phyloP scores from a whole-genome alignment of 805 yeast genomes.

The Candida ovalis region DNA sequence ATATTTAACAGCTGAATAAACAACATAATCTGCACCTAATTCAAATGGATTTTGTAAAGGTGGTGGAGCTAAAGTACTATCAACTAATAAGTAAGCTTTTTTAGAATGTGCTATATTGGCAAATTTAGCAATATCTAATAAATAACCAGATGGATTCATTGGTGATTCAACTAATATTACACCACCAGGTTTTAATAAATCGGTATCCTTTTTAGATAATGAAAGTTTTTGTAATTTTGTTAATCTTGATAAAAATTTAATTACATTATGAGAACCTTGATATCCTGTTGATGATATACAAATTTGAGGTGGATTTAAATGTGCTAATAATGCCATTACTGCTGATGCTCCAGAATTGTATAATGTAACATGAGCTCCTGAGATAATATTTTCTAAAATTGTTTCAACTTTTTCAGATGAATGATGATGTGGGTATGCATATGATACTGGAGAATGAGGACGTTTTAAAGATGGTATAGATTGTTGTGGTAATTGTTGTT shows the following conservation, averaged over 20 bases:
- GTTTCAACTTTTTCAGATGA: constrained; percentile 48
- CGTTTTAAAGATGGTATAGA: constrained; percentile 5
- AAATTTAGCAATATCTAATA: constrained; percentile 38
- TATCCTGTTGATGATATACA: constrained; percentile 45
- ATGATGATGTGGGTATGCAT: constrained; percentile 37
- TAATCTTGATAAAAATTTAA: constrained; percentile 39
- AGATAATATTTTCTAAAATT: constrained; percentile 41
- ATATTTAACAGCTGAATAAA: constrained; percentile 55
- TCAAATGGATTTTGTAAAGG: constrained; percentile 50
- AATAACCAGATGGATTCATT: constrained; percentile 48
- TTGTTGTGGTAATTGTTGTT: not conserved
- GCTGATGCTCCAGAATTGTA: constrained; percentile 52
- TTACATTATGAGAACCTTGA: constrained; percentile 50
- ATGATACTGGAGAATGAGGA: constrained; percentile 25
- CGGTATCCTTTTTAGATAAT: constrained; percentile 33
- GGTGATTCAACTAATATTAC: constrained; percentile 51
- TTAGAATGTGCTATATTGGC: constrained; percentile 41
- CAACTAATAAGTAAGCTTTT: constrained; percentile 44
- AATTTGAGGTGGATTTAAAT: constrained; percentile 41
- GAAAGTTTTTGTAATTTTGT: constrained; percentile 37
- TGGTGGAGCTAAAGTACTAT: constrained; percentile 55
- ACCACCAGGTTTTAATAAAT: constrained; percentile 37
- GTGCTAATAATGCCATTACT: constrained; percentile 45
- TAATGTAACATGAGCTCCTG: constrained; percentile 43
- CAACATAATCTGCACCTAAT: constrained; percentile 48